Percentiles rank a stretch among this genome's conserved stretches.
Conservation (phyloP, 768 basidiomycete genomes). For the Rhodotorula sphaerocarpa region DNA sequence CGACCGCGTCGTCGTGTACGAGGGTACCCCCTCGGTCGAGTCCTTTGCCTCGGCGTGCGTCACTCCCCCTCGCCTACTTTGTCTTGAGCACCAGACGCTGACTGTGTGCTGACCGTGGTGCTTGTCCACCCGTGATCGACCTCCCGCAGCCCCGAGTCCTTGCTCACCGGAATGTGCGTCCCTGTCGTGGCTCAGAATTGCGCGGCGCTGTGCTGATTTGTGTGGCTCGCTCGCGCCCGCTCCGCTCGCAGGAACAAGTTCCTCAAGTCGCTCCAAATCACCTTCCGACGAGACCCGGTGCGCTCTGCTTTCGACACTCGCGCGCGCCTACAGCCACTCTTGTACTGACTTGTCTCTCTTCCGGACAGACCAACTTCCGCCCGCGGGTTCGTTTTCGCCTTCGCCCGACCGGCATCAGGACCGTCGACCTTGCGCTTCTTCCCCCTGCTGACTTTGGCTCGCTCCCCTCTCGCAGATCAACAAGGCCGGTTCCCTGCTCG, state of each 20-base stretch:
- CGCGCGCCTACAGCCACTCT: too few relatives aligned
- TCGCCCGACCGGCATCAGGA: background rate
- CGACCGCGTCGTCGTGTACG: conserved; percentile 84
- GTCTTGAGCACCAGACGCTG: background rate
- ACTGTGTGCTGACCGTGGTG: too few relatives aligned
- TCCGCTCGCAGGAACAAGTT: too few relatives aligned
- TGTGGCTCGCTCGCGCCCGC: too few relatives aligned
- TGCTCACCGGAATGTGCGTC: conserved; percentile 93
- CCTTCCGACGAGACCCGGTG: conserved; percentile 95
- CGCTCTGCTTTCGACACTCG: too few relatives aligned
- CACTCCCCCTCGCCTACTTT: background rate
- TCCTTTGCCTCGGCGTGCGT: conserved; percentile 86
- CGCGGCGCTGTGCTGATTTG: too few relatives aligned
- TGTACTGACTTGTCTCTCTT: too few relatives aligned
- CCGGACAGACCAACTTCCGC: conserved; percentile 3
- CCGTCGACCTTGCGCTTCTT: background rate
- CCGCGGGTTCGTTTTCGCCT: background rate
- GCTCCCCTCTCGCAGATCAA: conserved; percentile 44
- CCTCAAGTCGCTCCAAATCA: conserved; percentile 88
- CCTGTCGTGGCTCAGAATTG: too few relatives aligned
- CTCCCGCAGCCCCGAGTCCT: conserved; percentile 68
- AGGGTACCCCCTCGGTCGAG: conserved; percentile 62
- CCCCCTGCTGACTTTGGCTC: background rate
- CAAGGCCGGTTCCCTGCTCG: conserved; percentile 48
- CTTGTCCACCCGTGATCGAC: too few relatives aligned